Conservation (phyloP, 2,329 filamentous ascomycete species). For the Ceratocystis papillata region DNA sequence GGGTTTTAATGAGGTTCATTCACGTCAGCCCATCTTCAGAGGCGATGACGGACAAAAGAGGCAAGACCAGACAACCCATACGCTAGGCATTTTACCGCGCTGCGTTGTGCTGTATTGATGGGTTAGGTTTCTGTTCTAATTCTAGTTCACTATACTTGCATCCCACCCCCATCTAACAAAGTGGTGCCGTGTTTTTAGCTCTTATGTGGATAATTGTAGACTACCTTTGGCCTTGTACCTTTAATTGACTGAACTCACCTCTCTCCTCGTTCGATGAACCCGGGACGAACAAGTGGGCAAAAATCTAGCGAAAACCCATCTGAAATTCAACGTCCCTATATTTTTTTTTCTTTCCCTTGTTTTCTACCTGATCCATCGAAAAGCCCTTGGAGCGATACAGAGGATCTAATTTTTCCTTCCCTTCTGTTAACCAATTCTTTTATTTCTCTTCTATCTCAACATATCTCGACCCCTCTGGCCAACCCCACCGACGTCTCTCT, state of each 20-base stretch:
- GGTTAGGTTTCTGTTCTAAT: background rate
- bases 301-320: slow-evolving; percentile 8
- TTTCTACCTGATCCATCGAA: slow-evolving; percentile 12
- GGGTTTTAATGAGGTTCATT: slow-evolving; percentile 6
- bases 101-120: background rate
- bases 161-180: slow-evolving; percentile 8
- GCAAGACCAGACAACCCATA: background rate
- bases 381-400: slow-evolving; percentile 7
- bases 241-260: slow-evolving; percentile 4
- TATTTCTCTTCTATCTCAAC: slow-evolving; percentile 13
- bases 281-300: slow-evolving; percentile 11
- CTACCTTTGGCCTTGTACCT: slow-evolving; percentile 9
- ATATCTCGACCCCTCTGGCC: slow-evolving; percentile 11
- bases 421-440: slow-evolving; percentile 5
- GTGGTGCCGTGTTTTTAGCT: slow-evolving; percentile 13
- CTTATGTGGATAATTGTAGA: background rate
- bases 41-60: background rate
- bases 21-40: slow-evolving; percentile 8
- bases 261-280: background rate
- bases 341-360: slow-evolving; percentile 11
- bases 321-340: slow-evolving; percentile 10
- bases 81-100: background rate
- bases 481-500: slow-evolving; percentile 11
- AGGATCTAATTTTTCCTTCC: slow-evolving; percentile 5
- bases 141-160: slow-evolving; percentile 15